Conservation (phyloP, 139 green algal genomes). For the Mesostigma viride region DNA sequence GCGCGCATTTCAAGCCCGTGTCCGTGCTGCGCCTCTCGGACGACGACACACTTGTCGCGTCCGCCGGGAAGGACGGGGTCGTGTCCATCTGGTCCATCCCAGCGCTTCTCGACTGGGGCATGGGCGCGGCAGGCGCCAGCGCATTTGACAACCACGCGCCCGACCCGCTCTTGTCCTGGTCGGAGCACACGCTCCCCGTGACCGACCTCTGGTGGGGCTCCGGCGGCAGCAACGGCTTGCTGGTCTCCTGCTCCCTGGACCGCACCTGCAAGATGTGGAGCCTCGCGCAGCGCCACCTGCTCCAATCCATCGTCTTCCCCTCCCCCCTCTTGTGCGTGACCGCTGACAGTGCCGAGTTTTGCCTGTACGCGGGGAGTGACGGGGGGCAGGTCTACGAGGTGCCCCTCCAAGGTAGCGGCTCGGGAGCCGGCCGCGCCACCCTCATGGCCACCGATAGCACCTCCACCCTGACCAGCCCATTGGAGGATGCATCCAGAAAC, state of each 20-base stretch:
- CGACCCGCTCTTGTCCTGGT: conserved; percentile 36
- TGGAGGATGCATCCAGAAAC: conserved; percentile 24
- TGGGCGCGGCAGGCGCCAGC: too few species aligned
- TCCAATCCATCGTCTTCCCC: conserved; percentile 50
- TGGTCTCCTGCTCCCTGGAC: conserved; percentile 60
- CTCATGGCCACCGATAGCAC: conserved; percentile 41
- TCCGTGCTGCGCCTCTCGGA: too few species aligned
- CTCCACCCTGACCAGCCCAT: conserved; percentile 42
- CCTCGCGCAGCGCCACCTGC: conserved; percentile 34
- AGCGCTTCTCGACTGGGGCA: too few species aligned
- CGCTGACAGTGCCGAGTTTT: conserved; percentile 58
- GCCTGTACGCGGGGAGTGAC: conserved; percentile 55
- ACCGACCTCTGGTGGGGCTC: conserved; percentile 45
- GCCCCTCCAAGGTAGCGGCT: conserved; percentile 26
- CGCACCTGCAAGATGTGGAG: conserved; percentile 50
- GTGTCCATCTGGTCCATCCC: too few species aligned
- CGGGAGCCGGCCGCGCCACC: conserved; percentile 41
- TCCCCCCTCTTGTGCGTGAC: conserved; percentile 38
- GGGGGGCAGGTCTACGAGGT: conserved; percentile 71
- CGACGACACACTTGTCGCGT: too few species aligned
- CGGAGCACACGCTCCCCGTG: conserved; percentile 71
- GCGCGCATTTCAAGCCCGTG: too few species aligned
- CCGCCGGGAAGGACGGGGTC: too few species aligned
- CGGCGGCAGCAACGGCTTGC: conserved; percentile 35
- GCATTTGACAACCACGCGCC: too few species aligned